Evolutionary conservation across 2,329 filamentous ascomycete genomes (phyloP).

Genomic region (Penicillium expansum): DNA sequence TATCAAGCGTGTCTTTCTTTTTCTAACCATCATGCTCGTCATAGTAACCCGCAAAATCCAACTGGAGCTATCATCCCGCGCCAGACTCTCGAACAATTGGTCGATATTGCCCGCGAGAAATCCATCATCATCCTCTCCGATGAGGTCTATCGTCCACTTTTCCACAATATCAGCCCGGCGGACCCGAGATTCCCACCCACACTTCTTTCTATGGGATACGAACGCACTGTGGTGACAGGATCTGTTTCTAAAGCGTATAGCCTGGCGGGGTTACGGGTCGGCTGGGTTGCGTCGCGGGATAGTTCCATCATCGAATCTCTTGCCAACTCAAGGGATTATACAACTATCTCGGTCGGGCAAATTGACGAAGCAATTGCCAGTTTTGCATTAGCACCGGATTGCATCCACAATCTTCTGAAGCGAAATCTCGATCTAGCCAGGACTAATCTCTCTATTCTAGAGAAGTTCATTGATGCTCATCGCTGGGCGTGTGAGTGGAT

Average conservation of each 20-base stretch:
- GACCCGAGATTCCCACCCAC: conserved; percentile 62
- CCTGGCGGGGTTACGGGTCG: conserved; percentile 75
- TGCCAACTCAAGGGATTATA: conserved; percentile 71
- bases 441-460: conserved; percentile 64
- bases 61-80: conserved; percentile 64
- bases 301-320: conserved; percentile 60
- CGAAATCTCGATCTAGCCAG: conserved; percentile 66
- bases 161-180: conserved; percentile 63
- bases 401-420: conserved; percentile 61
- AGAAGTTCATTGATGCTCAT: conserved; percentile 65
- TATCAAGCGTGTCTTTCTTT: not conserved
- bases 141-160: conserved; percentile 81
- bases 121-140: conserved; percentile 69
- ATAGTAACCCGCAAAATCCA: conserved; percentile 71
- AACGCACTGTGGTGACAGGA: conserved; percentile 68
- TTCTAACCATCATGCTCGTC: not conserved
- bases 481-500: conserved; percentile 65
- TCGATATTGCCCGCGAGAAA: conserved; percentile 61
- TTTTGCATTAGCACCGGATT: conserved; percentile 65
- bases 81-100: conserved; percentile 58
- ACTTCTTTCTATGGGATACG: conserved; percentile 68
- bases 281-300: conserved; percentile 75
- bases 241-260: conserved; percentile 85
- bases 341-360: conserved; percentile 79
- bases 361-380: conserved; percentile 76